Evolutionary conservation across 169 alveolate species (phyloP).

Genomic region (Hammondia hammondi): DNA sequence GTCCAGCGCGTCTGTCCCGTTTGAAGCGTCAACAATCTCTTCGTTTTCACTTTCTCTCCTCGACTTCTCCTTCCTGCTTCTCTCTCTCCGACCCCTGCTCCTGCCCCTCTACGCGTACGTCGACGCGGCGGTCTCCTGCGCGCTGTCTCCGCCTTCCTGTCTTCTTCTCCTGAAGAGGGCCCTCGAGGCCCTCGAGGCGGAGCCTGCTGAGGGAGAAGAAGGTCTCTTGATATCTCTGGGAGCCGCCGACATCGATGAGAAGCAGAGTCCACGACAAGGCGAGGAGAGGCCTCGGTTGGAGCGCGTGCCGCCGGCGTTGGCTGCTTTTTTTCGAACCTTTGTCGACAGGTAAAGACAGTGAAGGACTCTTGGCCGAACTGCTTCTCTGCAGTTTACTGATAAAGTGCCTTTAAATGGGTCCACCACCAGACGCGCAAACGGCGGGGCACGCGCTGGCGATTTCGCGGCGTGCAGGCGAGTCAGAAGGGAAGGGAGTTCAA

Average conservation of each 20-base stretch:
- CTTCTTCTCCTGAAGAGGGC: neutral
- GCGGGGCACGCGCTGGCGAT: too few species aligned
- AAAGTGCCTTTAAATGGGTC: too few species aligned
- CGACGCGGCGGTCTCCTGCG: slow-evolving; percentile 39
- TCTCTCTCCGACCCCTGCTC: neutral
- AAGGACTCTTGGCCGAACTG: too few species aligned
- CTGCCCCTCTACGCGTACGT: slow-evolving; percentile 19
- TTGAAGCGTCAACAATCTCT: neutral
- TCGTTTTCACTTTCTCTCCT: neutral
- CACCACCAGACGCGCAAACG: too few species aligned
- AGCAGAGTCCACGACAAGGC: neutral
- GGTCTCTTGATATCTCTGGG: neutral
- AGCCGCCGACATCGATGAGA: neutral
- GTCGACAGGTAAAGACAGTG: neutral
- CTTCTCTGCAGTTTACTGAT: too few species aligned
- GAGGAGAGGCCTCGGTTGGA: neutral
- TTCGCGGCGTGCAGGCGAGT: too few species aligned
- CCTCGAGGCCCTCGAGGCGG: neutral
- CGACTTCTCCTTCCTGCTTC: slow-evolving; percentile 3
- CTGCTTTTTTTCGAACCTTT: neutral
- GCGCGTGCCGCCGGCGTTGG: neutral
- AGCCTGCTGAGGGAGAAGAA: neutral
- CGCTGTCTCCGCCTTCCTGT: neutral
- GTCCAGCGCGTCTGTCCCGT: neutral
- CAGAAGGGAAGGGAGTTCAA: too few species aligned